Evolutionary conservation across 495 filamentous ascomycete genomes (phyloP), one percentile per base, ranked within the genome.

Genomic region (Jackrogersella multiformis): DNA sequence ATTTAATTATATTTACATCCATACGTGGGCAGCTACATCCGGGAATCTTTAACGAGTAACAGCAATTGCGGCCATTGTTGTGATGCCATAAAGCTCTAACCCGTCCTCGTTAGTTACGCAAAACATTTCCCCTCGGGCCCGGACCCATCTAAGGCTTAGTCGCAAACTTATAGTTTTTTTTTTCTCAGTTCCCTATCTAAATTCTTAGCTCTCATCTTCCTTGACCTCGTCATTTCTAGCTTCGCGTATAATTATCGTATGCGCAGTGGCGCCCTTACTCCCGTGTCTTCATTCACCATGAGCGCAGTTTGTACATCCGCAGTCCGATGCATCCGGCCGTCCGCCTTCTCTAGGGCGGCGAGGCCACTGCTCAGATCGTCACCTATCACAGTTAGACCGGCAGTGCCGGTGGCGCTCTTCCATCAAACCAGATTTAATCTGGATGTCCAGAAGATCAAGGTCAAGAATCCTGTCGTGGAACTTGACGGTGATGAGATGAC

Each of bases 401-500:
- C 64, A 28, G 58, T 57, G n/a, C 70, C 73, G 9, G 73, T 75
- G 12, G 73, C 70, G 35, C 51, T 75, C 36, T 75, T 75, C 64
- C 73, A 73, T 62, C 65, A 75, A 9, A 64, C 67, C 41, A 71
- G 70, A 46, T 32, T 35, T 35, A 73, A 75, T 49, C 51, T 75
- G 67, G 67, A 56, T 10, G 57, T 57, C 36, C 61, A 64, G 18
- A 97, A 96, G 88, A 97, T 97, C 84, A 92, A 95, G 84, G 94
- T 97, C 76, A 90, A 94, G 87, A 98, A 96, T 80, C 95, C 95
- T 61, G 88, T 99, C 74, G 95, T 99, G 78, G 92, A 94, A 79
- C 85, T 99, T 74, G 95, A 99, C 78, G 95, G 95, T 72, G 95
- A 99, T 84, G 95, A 99, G 87, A 99, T 99, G 95, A 99, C 95